These are phyloP conservation scores for Tolypocladium amazonense DNA, from an alignment of 2,329 filamentous ascomycete genomes.

Conservation along the genomic window DNA sequence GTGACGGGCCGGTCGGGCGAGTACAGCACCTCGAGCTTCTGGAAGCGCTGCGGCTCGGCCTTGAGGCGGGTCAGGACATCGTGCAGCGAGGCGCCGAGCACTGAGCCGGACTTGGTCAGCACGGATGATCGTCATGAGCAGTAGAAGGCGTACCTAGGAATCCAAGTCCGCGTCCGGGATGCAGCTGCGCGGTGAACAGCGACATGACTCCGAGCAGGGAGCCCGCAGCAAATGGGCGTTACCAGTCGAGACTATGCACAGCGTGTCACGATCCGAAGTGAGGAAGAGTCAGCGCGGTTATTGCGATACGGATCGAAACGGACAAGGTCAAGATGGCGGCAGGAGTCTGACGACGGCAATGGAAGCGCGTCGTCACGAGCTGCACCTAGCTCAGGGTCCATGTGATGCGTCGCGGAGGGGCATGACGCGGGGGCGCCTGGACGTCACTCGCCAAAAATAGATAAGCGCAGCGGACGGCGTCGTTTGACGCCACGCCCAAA, in stretches of 20 bases:
- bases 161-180: constrained; percentile 56
- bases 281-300: neutral
- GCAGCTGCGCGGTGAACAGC: constrained; percentile 49
- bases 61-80: constrained; percentile 82
- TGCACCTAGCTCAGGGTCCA: neutral
- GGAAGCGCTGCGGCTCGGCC: constrained; percentile 72
- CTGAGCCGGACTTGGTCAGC: constrained; percentile 64
- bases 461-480: neutral
- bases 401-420: constrained; percentile 1
- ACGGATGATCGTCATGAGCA: neutral
- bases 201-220: constrained; percentile 22
- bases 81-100: constrained; percentile 83
- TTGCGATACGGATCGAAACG: neutral
- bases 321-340: neutral
- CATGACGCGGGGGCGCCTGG: constrained; percentile 1
- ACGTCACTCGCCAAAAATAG: neutral
- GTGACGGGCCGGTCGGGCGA: constrained; percentile 64
- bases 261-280: neutral
- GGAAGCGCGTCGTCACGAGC: neutral
- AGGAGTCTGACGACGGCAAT: neutral
- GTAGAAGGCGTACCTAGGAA: constrained; percentile 33
- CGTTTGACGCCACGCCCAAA: too few species aligned
- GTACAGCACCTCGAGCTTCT: constrained; percentile 73
- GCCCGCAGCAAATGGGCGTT: neutral
- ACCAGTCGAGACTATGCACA: neutral